Base-by-base conservation (phyloP, 331 rosid species). In the Prunus yedoensis region DNA sequence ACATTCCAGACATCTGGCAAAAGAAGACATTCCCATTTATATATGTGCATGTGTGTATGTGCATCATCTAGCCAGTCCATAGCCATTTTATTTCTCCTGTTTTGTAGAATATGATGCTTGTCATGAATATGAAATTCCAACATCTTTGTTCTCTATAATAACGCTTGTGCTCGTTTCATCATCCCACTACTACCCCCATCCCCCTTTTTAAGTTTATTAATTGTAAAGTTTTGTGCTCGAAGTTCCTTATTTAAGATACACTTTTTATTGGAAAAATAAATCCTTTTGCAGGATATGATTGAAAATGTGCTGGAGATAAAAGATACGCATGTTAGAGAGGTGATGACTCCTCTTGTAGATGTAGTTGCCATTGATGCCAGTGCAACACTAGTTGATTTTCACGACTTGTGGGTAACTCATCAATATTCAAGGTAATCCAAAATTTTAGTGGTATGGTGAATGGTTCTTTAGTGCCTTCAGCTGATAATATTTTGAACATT, bases 301-400 rank as follows among this genome's bases (percentile, higher is more conserved):
- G 99, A 95, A 81, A 95, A 95, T 81, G 99, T 95, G 53, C 81
- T 95, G 82, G 99, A 95, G 85, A 95, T 95, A 77, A 95, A 95
- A 83, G 99, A 92, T 82, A 95, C 98, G 4, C 92, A 89, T 76
- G 99, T 95, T 47, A 85, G 98, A 85, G 99, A 95, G 88, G 99
- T 95, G 79, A 95, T 95, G 99, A 95, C 99, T 20, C 99, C 99
- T 67, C 99, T 95, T 58, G 96, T 95, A 64, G 99, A 95, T 78
- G 97, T 95, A 75, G 98, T 95, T 73, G 99, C 99, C 73, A 95
- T 95, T 15, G 97, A 95, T 87, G 87, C 89, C 41, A 81, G 94
- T 88, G 85, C 90, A 66, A 95, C 93, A 46, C 91, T 95, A 41
- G 88, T 95, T 58, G 98, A 92, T 80, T 95, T 95, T 84, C 96